Base-by-base conservation (phyloP, 2,329 filamentous ascomycete genomes). In the Coniochaeta prunicola region DNA sequence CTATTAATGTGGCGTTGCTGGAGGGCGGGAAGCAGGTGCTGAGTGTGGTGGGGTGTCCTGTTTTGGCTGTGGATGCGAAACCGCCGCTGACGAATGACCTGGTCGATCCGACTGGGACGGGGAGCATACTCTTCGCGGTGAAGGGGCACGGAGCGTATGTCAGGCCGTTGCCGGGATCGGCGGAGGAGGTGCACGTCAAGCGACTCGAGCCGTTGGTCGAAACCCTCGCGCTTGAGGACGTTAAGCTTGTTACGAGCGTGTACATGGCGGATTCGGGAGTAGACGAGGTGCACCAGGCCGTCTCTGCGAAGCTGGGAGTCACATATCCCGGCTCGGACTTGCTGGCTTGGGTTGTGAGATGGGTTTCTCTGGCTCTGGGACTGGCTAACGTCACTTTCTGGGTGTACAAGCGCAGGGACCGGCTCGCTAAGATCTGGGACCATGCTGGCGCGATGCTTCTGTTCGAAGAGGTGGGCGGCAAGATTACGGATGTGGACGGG, bases 401-500 rank as follows among this genome's bases (percentile, higher is more conserved):
- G 81, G 76, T 83, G 10, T 85, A 85, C 70, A 78, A 76, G 61
- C 68, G 70, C 24, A 71, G 73, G 21, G 73, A 76, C 26, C 72
- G 81, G 0, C 72, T 72, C 12, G 82, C 76, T 10, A 85, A 85
- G 69, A 73, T 81, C 1, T 85, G 82, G 82, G 82, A 85, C 61
- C 82, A 85, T 59, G 81, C 82, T 0, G 82, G 82, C 2, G 82
- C 81, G 0, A 83, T 84, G 79, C 65, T 85, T 33, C 65, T 85
- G 8, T 85, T 82, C 48, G 77, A 83, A 60, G 82, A 85, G 66
- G 73, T 78, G 1, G 82, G 82, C 1, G 82, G 82, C 1, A 74
- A 71, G 59, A 73, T 85, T 56, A 84, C 81, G 0, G 82, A 85
- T 61, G 74, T 83, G 0, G 71, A 79, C 53, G 82, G 82, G 1